These are phyloP conservation scores for Aquilaria malaccensis DNA, from an alignment of 345 rosid species.

Conservation along the genomic window DNA sequence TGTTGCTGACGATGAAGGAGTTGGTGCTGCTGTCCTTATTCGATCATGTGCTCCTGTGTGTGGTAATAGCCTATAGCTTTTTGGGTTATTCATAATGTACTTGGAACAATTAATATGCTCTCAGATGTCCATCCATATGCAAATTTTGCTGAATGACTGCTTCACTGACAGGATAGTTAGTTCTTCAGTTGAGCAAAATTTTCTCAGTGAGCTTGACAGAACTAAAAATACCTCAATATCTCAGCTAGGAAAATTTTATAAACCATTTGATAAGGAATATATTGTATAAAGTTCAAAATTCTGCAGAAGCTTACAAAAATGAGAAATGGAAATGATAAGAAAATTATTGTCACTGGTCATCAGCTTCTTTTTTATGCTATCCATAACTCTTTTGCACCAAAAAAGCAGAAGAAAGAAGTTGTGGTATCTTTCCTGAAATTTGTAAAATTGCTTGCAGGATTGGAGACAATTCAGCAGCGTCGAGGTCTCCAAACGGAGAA, in stretches of 20 bases:
- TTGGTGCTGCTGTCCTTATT: conserved; percentile 84
- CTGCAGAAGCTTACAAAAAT: too few species aligned
- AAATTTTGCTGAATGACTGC: not conserved
- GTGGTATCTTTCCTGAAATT: not conserved
- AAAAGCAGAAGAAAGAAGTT: not conserved
- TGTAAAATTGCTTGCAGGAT: conserved; percentile 35
- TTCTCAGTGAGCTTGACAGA: too few species aligned
- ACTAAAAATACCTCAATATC: too few species aligned
- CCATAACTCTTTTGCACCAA: conserved; percentile 1
- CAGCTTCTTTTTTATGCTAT: not conserved
- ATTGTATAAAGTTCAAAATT: too few species aligned
- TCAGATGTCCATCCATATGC: not conserved
- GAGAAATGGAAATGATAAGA: too few species aligned
- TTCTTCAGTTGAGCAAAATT: too few species aligned
- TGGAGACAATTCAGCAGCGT: conserved; percentile 82
- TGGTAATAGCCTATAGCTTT: conserved; percentile 35
- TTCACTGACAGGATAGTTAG: too few species aligned
- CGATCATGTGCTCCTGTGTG: conserved; percentile 79
- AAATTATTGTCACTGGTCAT: too few species aligned
- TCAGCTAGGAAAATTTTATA: too few species aligned
- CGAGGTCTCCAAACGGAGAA: conserved; percentile 73
- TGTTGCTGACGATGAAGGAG: conserved; percentile 87
- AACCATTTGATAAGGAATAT: too few species aligned
- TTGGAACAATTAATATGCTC: not conserved
- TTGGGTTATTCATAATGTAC: not conserved